Evolutionary conservation across 1,284 basidiomycete species (phyloP), one percentile per base, ranked within the genome.

Genomic region (Cutaneotrichosporon dermatis): DNA sequence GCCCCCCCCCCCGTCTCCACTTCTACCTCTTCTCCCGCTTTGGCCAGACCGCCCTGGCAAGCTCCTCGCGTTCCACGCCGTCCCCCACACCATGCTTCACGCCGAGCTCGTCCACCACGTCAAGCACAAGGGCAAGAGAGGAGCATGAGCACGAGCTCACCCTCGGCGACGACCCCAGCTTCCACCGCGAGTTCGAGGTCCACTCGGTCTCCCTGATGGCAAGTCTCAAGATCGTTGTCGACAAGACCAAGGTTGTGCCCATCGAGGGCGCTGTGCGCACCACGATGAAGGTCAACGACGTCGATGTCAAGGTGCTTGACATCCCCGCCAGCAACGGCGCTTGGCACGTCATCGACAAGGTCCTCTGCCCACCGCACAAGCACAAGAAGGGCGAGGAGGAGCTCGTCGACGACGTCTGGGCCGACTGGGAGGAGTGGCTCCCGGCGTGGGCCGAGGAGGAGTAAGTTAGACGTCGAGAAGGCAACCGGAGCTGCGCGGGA

Each of bases 11-110:
- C 43, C 82, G 80, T 54, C 80, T 89, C 49, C 80, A 79, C 59
- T 67, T 80, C 40, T 89, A 82, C 80, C 80, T 89, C 56, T 88
- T 89, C 77, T 87, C 86, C 7, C 85, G 85, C 1, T 84, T 84
- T 57, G 88, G 88, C 6, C 76, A 78, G 51, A 75, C 72, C 43
- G 82, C 79, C 2, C 69, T 90, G 82, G 77, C 67, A 88, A 88
- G 76, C 69, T 89, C 13, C 71, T 89, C 33, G 79, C 84, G 64
- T 88, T 84, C 74, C 88, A 89, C 75, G 80, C 85, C 59, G 79
- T 88, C 6, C 87, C 87, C 3, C 71, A 82, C 43, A 76, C 81
- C 33, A 77, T 86, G 44, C 70, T 88, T 12, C 82, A 84, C 64
- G 82, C 83, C 44, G 85, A 82, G 82, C 81, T 71, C 66, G 80